These are phyloP conservation scores for Stachybotrys elegans DNA, from an alignment of 2,329 filamentous ascomycete species.

Conservation along the genomic window DNA sequence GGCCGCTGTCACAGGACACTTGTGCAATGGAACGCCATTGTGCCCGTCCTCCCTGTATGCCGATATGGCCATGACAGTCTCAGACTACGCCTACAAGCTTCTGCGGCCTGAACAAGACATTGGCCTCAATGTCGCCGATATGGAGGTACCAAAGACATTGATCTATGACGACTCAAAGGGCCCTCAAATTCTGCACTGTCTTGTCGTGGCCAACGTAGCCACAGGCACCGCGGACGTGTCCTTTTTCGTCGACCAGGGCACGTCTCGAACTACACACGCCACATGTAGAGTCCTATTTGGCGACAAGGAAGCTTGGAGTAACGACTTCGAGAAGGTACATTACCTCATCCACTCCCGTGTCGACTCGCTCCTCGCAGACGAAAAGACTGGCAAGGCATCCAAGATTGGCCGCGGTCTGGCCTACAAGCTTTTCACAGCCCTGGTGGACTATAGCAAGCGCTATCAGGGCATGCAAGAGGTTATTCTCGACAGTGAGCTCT, in stretches of 20 bases:
- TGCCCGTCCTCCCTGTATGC: conserved; percentile 57
- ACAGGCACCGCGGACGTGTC: conserved; percentile 3
- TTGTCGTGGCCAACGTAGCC: no score
- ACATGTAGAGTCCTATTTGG: conserved; percentile 1
- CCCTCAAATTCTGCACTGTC: no score
- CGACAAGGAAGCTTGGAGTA: neutral
- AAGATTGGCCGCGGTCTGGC: no score
- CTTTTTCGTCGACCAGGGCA: no score
- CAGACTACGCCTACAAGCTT: conserved; percentile 39
- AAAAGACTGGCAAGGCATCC: no score
- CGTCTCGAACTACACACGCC: no score
- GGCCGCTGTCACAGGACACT: conserved; percentile 56
- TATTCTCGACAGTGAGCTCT: conserved; percentile 4
- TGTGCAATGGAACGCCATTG: conserved; percentile 51
- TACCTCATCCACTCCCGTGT: no score
- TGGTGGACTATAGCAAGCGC: conserved; percentile 6
- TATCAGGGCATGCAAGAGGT: conserved; percentile 9
- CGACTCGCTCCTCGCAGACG: no score
- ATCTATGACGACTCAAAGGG: no score
- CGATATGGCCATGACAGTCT: conserved; percentile 62
- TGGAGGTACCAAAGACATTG: conserved; percentile 29
- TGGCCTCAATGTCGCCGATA: conserved; percentile 35
- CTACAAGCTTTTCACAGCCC: no score
- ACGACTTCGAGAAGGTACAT: neutral
- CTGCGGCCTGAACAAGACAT: conserved; percentile 3